Conservation (phyloP, 148 eudicot species). For the Salicornia ramosissima region DNA sequence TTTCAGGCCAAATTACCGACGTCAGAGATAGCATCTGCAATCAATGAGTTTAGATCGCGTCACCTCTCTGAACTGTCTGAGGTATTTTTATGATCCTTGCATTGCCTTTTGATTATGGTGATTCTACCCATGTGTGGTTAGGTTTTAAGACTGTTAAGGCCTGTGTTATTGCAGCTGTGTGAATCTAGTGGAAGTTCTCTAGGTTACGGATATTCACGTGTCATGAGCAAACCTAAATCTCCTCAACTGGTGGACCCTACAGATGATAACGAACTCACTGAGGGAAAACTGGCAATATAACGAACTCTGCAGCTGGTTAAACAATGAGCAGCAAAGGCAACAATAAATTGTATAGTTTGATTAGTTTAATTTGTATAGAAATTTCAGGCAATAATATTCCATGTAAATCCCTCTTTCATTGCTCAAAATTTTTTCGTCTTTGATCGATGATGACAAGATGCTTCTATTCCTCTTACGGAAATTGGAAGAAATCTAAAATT, state of each 20-base stretch:
- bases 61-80: slow-evolving; percentile 90
- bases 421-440: slow-evolving; percentile 20
- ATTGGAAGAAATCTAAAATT: slow-evolving; percentile 20
- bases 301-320: slow-evolving; percentile 11
- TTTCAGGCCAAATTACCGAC: slow-evolving; percentile 80
- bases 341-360: slow-evolving; percentile 22
- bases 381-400: not conserved
- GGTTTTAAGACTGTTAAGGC: not conserved
- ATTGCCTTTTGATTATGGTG: not conserved
- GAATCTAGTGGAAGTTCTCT: slow-evolving; percentile 93
- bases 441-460: slow-evolving; percentile 21
- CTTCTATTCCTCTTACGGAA: slow-evolving; percentile 9
- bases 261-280: slow-evolving; percentile 56
- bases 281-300: slow-evolving; percentile 69
- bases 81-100: slow-evolving; percentile 35
- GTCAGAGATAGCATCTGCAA: slow-evolving; percentile 87
- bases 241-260: slow-evolving; percentile 48
- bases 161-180: slow-evolving; percentile 53
- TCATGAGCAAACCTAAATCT: slow-evolving; percentile 67
- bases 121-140: not conserved
- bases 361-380: slow-evolving; percentile 27
- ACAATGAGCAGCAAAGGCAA: not conserved
- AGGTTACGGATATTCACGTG: slow-evolving; percentile 79
- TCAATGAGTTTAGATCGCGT: slow-evolving; percentile 94
- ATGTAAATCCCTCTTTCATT: slow-evolving; percentile 14